Conservation (phyloP, 2,329 filamentous ascomycete species). For the Conoideocrella luteorostrata region DNA sequence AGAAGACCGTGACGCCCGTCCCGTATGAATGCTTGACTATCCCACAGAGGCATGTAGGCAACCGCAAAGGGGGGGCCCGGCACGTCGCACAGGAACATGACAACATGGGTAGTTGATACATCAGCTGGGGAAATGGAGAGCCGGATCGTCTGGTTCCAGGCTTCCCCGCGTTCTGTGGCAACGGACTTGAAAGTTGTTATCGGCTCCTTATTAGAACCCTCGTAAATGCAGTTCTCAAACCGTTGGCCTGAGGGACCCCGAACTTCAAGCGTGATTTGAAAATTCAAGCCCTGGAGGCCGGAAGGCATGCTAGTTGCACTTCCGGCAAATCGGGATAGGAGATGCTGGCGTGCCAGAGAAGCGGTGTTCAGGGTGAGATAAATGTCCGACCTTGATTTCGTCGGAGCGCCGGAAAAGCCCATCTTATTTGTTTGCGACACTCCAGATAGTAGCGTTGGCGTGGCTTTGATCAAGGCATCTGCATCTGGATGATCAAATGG, state of each 20-base stretch:
- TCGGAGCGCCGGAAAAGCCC: conserved; percentile 88
- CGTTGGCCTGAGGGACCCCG: conserved; percentile 71
- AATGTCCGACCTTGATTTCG: conserved; percentile 84
- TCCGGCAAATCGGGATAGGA: conserved; percentile 61
- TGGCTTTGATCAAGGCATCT: conserved; percentile 74
- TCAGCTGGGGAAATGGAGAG: conserved; percentile 73
- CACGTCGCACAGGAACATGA: conserved; percentile 82
- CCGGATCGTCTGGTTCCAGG: conserved; percentile 84
- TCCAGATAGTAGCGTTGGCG: conserved; percentile 78
- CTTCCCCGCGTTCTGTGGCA: conserved; percentile 68
- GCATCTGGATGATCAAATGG: conserved; percentile 73
- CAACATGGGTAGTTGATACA: conserved; percentile 75
- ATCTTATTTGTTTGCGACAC: conserved; percentile 80
- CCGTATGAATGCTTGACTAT: conserved; percentile 78
- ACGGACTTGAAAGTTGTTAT: conserved; percentile 85
- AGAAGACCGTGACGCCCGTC: conserved; percentile 78
- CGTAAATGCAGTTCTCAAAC: conserved; percentile 81
- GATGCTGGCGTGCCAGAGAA: conserved; percentile 67
- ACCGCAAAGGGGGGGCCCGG: conserved; percentile 86
- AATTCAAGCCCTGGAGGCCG: conserved; percentile 59
- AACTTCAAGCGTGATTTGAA: conserved; percentile 87
- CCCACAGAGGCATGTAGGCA: conserved; percentile 91
- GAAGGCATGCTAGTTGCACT: conserved; percentile 65
- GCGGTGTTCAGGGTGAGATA: conserved; percentile 82
- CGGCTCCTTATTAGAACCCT: conserved; percentile 72